These are phyloP conservation scores for Bryum argenteum DNA, from an alignment of 225 moss, liverwort and hornwort genomes.

Conservation along the genomic window DNA sequence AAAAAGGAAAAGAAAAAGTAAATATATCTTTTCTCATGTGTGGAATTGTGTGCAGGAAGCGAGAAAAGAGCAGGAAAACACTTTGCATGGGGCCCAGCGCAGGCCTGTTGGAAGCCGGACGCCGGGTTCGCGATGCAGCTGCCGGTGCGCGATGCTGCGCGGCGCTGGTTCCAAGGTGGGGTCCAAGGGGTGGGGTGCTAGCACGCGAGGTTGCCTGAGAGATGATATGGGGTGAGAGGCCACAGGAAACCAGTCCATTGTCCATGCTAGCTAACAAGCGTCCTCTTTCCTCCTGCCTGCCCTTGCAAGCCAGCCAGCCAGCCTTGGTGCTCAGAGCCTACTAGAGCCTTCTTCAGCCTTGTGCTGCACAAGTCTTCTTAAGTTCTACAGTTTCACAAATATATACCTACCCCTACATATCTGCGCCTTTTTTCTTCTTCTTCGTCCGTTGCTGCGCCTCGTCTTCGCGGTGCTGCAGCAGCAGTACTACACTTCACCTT, in stretches of 20 bases:
- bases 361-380: not conserved
- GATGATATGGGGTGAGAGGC: slow-evolving; percentile 32
- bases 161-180: slow-evolving; percentile 35
- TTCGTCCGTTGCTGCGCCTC: slow-evolving; percentile 15
- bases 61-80: slow-evolving; percentile 5
- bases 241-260: slow-evolving; percentile 41
- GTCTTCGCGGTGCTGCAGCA: slow-evolving; percentile 16
- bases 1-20: not conserved
- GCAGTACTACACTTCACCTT: slow-evolving; percentile 28
- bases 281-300: not conserved
- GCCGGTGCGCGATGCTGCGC: slow-evolving; percentile 39
- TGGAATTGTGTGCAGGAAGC: not conserved
- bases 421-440: slow-evolving; percentile 2
- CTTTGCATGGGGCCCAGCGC: slow-evolving; percentile 24
- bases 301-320: no score
- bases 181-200: not conserved
- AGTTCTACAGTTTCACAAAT: not conserved
- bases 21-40: no score
- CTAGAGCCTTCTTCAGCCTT: slow-evolving; percentile 21
- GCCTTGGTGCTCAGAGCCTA: not conserved
- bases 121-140: slow-evolving; percentile 40
- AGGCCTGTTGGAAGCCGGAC: not conserved
- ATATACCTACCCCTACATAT: not conserved
- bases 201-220: slow-evolving; percentile 4
- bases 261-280: slow-evolving; percentile 15